Evolutionary conservation across 164 flowering plant species (phyloP).

Genomic region (Piper longum): DNA sequence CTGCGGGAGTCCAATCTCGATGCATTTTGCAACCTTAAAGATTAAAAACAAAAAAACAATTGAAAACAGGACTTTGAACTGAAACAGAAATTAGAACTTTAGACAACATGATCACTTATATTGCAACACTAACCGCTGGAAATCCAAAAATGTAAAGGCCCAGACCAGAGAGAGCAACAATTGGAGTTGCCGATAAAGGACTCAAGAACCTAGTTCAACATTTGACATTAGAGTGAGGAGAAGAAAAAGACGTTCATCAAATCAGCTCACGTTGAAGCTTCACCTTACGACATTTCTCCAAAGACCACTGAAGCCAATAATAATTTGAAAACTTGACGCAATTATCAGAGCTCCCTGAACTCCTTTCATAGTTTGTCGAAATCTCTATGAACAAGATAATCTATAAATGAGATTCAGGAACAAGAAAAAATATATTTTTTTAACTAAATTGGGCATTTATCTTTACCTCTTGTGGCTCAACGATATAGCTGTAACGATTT

Average conservation of each 20-base stretch:
- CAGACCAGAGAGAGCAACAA: constrained; percentile 65
- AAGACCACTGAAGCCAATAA: constrained; percentile 94
- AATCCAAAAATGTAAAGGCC: constrained; percentile 73
- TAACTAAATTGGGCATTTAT: background rate
- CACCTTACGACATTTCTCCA: constrained; percentile 95
- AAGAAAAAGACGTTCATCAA: background rate
- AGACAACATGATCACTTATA: background rate
- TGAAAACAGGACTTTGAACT: background rate
- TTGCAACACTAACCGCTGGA: constrained; percentile 73
- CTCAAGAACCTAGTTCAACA: constrained; percentile 38
- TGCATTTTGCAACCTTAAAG: constrained; percentile 53
- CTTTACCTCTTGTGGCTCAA: constrained; percentile 52
- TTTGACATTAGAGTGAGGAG: no score
- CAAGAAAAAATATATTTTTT: background rate
- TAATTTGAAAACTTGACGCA: constrained; percentile 89
- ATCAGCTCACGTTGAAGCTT: background rate
- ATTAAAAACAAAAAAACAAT: background rate
- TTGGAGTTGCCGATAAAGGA: constrained; percentile 74
- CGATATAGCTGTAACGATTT: constrained; percentile 45
- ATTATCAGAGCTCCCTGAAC: constrained; percentile 82
- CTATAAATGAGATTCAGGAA: background rate
- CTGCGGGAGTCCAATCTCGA: constrained; percentile 76
- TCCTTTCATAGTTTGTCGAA: constrained; percentile 73
- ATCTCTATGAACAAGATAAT: constrained; percentile 34
- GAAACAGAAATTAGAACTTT: background rate